phyloP scores from a whole-genome alignment of 495 filamentous ascomycete species.

The Neurospora intermedia region DNA sequence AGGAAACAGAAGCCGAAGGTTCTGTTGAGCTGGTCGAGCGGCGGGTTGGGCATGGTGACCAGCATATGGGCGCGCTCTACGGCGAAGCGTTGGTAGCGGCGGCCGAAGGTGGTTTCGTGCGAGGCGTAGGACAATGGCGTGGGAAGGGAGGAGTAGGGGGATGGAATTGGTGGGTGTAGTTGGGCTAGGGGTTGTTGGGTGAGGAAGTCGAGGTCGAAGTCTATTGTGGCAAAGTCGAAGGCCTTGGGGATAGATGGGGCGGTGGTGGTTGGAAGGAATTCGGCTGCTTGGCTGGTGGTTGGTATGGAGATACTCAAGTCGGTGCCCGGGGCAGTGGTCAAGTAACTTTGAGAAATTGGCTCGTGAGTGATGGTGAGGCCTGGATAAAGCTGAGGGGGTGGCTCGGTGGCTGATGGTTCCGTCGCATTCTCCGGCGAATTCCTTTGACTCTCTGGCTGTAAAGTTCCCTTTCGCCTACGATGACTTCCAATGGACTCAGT shows the following conservation, averaged over 20 bases:
- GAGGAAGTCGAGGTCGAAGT: conserved; percentile 7
- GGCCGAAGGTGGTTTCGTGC: conserved; percentile 59
- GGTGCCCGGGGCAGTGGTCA: conserved; percentile 1
- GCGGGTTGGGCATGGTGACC: conserved; percentile 43
- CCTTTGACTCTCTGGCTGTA: neutral
- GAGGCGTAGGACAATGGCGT: conserved; percentile 38
- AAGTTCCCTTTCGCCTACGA: neutral
- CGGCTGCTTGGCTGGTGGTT: neutral
- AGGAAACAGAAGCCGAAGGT: conserved; percentile 58
- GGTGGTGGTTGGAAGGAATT: neutral
- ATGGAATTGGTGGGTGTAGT: neutral
- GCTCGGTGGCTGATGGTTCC: neutral
- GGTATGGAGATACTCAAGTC: neutral
- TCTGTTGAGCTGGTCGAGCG: conserved; percentile 37
- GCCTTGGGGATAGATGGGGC: conserved; percentile 18
- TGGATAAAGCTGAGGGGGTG: conserved; percentile 4
- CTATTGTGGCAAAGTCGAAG: conserved; percentile 22
- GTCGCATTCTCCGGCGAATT: neutral
- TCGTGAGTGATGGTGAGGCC: conserved; percentile 24
- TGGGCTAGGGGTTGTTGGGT: neutral
- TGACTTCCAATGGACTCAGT: neutral
- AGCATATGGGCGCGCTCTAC: conserved; percentile 53
- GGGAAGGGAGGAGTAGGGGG: conserved; percentile 21
- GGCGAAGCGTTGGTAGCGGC: conserved; percentile 55
- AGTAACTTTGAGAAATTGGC: conserved; percentile 3